Base-by-base conservation (phyloP, 768 basidiomycete genomes). In the Kockovaella imperatae region DNA sequence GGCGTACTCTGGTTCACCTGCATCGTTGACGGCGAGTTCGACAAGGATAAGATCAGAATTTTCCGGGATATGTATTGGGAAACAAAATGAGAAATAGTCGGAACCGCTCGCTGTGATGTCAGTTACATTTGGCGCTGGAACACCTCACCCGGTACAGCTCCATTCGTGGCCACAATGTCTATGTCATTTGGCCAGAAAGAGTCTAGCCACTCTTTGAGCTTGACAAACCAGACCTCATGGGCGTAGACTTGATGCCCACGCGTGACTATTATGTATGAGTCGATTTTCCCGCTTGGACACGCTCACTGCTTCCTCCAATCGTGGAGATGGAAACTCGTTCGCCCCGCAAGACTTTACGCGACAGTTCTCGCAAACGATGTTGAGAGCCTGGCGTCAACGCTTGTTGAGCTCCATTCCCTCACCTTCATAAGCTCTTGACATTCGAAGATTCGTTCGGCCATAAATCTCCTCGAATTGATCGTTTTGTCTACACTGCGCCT, bases 11-110 rank as follows among this genome's bases (percentile, higher is more conserved):
- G 52, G 56, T 4, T 68, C 53, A 5, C 52, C 59, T 32, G 68
- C 68, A 43, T 72, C 71, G 49, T 72, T 72, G 25, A 72, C 59
- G 2, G 59, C 64, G 5, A 72, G 52, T 47, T 72, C 71, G 23
- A 71, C 54, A 15, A 72, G 40, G 42, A 72, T 59, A 3, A 72
- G 35, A 38, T 70, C 66, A 10, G 69, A 61, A 13, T 64, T 51
- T 0, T 30, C 17, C 1, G 69, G 66, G 5, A 71, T 64, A 39
- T 71, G 70, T n/a, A 69, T 46, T 3, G 67, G 54, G 49, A 69
- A 70, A 45, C 71, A 72, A 47, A 66, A 67, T 15, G 62, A 67
- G 35, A 66, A 70, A 47, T 68, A 66, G 40, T 64, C 64, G 14
- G 59, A 60, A 1, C 68, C 69, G 32, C 62, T 69, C 10, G 67